Conservation (phyloP, 352 stramenopile genomes). For the Globisporangium yorkense region DNA sequence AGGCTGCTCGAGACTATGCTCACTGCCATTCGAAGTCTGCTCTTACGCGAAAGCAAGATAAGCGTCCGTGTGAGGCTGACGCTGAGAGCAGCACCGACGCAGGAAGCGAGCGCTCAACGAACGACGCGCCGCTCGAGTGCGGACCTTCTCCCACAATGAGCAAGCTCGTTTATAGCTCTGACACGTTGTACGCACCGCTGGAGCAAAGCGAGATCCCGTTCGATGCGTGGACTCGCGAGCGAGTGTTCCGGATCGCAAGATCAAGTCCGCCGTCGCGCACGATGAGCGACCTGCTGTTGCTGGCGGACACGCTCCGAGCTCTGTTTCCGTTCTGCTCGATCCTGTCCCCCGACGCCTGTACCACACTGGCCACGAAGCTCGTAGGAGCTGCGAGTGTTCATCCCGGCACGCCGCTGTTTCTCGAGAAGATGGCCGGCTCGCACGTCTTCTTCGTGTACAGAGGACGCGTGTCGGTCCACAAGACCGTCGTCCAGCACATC, state of each 20-base stretch:
- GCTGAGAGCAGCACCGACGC: not conserved
- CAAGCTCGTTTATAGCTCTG: slow-evolving; percentile 10
- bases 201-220: slow-evolving; percentile 8
- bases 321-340: slow-evolving; percentile 33
- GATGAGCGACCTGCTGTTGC: slow-evolving; percentile 28
- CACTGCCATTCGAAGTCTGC: slow-evolving; percentile 5
- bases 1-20: slow-evolving; percentile 51
- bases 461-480: slow-evolving; percentile 18
- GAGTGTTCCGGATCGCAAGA: slow-evolving; percentile 21
- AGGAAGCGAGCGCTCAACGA: not conserved
- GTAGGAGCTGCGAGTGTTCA: slow-evolving; percentile 18
- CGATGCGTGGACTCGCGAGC: slow-evolving; percentile 15
- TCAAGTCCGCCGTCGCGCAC: slow-evolving; percentile 16
- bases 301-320: slow-evolving; percentile 40
- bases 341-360: slow-evolving; percentile 29
- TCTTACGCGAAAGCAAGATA: too few species aligned
- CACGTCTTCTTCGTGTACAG: slow-evolving; percentile 25
- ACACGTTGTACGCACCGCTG: slow-evolving; percentile 10
- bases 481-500: slow-evolving; percentile 18
- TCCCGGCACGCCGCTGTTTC: slow-evolving; percentile 22
- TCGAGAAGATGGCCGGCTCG: slow-evolving; percentile 15
- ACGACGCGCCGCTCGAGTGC: not conserved
- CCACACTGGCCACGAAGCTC: slow-evolving; percentile 26
- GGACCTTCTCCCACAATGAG: not conserved
- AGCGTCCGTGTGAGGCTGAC: too few species aligned